Base-by-base conservation (phyloP, 179 eudicot species). In the Amaranthus tricolor region DNA sequence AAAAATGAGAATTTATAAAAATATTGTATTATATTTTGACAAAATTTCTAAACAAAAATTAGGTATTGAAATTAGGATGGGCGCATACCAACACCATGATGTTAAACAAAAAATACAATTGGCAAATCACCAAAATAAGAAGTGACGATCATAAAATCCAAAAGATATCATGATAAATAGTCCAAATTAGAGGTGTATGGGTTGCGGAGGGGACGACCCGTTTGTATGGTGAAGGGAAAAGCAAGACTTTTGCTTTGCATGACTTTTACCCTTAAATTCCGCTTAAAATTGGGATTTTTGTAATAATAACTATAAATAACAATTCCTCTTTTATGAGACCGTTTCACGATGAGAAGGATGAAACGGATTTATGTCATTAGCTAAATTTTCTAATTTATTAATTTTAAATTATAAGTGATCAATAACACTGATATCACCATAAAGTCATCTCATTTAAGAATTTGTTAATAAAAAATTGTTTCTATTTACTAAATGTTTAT, bases 181-280 rank as follows among this genome's bases (percentile, higher is more conserved):
- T 72, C 74, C 73, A 68, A 55, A 76, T 47, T 20, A 31, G 66
- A 60, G 56, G 60, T 31, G 40, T 31, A 31, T 31, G 40, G 40
- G 40, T 31, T 31, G 40, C 52, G 66, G 74, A 55, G 70, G 71
- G 14, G 77, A 55, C 57, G 70, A 68, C 51, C 59, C 63, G 67
- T 13, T 55, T 71, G 64, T 70, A 73, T 73, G 74, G 44, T 47
- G 47, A 62, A 61, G 16, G 17, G 24, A 61, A 55, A 66, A 66
- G 67, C 44, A 62, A 48, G 63, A 71, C 68, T 73, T 77, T 69
- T 69, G 65, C 75, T 77, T 69, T 69, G 65, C 75, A 69, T 70
- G 67, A 73, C 80, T 73, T 81, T 77, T 20, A 43, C 6, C 81
- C 84, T 14, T 4, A 77, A 56, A 55, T n/a, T 74, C 71, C 0